Base-by-base conservation (phyloP, 495 filamentous ascomycete genomes). In the Tuber umbilicatum region DNA sequence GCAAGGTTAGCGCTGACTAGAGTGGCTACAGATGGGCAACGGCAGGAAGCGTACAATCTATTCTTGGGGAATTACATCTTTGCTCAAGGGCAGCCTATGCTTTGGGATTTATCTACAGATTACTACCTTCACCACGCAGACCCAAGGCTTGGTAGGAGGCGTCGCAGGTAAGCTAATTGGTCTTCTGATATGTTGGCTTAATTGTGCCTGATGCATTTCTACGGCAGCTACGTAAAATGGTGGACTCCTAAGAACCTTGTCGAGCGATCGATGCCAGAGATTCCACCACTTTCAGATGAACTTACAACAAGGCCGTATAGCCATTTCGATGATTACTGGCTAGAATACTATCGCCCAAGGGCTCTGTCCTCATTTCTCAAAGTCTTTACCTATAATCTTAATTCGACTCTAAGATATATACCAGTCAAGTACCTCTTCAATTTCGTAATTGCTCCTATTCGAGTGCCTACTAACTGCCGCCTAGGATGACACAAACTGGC, bases 1-100 rank as follows among this genome's bases (percentile, higher is more conserved):
- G 3, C 43, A 14, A n/a, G 27, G 9, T 42, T 47, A 60, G 21
- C 23, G 37, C 39, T 50, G 35, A 72, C 70, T 1, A n/a, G 16
- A 21, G n/a, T 7, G 17, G 17, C 31, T 41, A 38, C 19, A 73
- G 95, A 99, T 83, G 92, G 92, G 31, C 95, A 98, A 81, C 89
- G 95, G 64, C 95, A 99, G 84, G 95, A 99, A 82, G 95, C 96
- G 0, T 98, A 98, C 83, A 99, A 99, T 75, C 89, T 99, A 35
- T 99, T 99, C 79, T 89, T 99, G 21, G 95, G 95, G 10, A 97
- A 98, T 81, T 99, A 98, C 84, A 95, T 93, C 68, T 98, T 91
- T 80, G 85, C 89, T 17, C 92, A 95, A 80, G 95, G 94, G 1
- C 91, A 96, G 75, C 96, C 95, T 2, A 96, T 97, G 93, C 88